These are phyloP conservation scores for Annona squamosa DNA, from an alignment of 164 flowering plant species.

Conservation along the genomic window DNA sequence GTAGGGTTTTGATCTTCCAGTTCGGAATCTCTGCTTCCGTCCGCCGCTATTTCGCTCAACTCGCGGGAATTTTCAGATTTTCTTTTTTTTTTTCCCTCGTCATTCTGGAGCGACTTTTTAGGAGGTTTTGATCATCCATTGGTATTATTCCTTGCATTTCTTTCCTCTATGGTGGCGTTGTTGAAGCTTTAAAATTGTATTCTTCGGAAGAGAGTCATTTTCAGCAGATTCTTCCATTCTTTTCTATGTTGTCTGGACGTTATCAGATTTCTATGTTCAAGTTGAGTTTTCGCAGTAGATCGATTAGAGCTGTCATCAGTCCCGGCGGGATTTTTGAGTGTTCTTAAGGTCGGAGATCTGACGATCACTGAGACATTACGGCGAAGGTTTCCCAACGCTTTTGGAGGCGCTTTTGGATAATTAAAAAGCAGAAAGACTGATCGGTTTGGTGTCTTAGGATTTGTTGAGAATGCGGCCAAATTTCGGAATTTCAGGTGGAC, in stretches of 20 bases:
- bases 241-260: neutral
- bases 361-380: neutral
- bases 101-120: neutral
- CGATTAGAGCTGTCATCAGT: neutral
- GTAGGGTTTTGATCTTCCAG: neutral
- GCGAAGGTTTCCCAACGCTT: neutral
- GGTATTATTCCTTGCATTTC: neutral
- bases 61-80: neutral
- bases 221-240: neutral
- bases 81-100: neutral
- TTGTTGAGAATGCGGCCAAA: neutral
- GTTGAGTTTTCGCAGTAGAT: conserved; percentile 12
- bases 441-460: neutral
- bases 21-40: neutral
- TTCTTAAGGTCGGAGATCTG: neutral
- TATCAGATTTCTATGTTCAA: neutral
- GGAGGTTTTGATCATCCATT: neutral
- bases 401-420: conserved; percentile 6
- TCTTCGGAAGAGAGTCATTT: neutral
- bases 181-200: neutral
- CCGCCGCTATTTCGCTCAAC: neutral
- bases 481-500: neutral
- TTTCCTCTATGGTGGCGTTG: neutral
- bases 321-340: neutral
- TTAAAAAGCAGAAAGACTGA: neutral